Evolutionary conservation across 139 green algal genomes (phyloP).

Genomic region (Choricystis sp.): DNA sequence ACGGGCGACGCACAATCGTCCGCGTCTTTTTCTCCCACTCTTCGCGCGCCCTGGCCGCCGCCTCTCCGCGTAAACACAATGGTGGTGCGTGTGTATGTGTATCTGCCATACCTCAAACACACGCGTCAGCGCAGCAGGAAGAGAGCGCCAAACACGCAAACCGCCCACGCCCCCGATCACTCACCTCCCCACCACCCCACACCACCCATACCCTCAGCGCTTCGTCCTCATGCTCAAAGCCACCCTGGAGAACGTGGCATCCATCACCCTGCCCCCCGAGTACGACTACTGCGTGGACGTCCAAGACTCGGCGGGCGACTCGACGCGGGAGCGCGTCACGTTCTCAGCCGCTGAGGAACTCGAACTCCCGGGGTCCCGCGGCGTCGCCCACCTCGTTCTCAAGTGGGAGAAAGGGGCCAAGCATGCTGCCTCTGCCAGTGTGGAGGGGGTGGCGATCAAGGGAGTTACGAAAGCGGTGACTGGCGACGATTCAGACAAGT

Average conservation of each 20-base stretch:
- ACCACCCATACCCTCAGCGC: constrained; percentile 3
- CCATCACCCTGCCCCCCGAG: constrained; percentile 17
- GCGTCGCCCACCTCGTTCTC: constrained; percentile 44
- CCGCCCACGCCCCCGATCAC: background rate
- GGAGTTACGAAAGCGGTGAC: constrained; percentile 22
- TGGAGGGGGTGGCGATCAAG: constrained; percentile 32
- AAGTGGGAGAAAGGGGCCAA: constrained; percentile 22
- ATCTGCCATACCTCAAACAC: no score
- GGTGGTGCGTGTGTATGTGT: no score
- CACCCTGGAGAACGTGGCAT: constrained; percentile 40
- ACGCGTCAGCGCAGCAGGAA: no score
- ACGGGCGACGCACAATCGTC: no score
- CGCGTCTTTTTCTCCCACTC: no score
- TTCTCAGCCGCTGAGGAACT: constrained; percentile 19
- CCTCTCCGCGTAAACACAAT: no score
- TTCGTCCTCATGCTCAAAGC: constrained; percentile 39
- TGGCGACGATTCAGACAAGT: constrained; percentile 29
- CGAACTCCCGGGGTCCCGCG: constrained; percentile 35
- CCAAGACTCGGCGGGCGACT: constrained; percentile 30
- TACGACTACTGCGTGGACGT: constrained; percentile 18
- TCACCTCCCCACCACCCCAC: background rate
- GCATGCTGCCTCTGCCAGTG: constrained; percentile 22
- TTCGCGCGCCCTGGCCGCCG: no score
- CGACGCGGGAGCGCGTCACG: constrained; percentile 25
- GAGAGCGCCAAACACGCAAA: no score